Conservation (phyloP, 2,329 filamentous ascomycete species). For the Ceratocystis harringtonii region DNA sequence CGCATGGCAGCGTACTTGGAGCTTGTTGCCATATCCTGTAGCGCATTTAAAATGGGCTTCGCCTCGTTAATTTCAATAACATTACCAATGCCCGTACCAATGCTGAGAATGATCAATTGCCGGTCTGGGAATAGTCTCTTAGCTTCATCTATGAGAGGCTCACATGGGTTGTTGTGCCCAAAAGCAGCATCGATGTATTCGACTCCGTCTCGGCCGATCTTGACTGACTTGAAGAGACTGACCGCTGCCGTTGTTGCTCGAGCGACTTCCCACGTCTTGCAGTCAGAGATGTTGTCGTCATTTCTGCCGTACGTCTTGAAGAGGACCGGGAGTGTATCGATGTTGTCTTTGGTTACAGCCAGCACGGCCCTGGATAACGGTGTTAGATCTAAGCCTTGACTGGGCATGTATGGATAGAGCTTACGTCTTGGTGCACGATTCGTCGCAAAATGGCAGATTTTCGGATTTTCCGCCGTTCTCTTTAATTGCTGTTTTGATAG, state of each 20-base stretch:
- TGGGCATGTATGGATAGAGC: neutral
- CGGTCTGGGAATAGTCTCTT: slow-evolving; percentile 19
- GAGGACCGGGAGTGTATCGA: slow-evolving; percentile 19
- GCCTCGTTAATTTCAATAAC: slow-evolving; percentile 18
- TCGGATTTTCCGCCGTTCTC: neutral
- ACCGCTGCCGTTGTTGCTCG: slow-evolving; percentile 22
- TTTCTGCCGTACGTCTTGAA: slow-evolving; percentile 22
- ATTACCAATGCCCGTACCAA: slow-evolving; percentile 21
- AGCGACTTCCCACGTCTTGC: slow-evolving; percentile 23
- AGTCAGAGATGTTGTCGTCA: slow-evolving; percentile 18
- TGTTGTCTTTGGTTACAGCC: neutral
- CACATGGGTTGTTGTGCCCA: slow-evolving; percentile 24
- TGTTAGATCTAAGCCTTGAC: neutral
- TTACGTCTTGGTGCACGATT: neutral
- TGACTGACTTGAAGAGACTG: slow-evolving; percentile 23
- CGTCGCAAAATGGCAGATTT: neutral
- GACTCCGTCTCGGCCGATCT: slow-evolving; percentile 20
- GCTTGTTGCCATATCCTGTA: neutral
- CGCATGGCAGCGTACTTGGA: neutral
- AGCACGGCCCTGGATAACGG: neutral
- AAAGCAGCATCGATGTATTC: slow-evolving; percentile 24
- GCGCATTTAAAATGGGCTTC: neutral
- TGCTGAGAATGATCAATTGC: slow-evolving; percentile 20
- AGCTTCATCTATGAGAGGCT: slow-evolving; percentile 23
- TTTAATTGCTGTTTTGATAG: neutral